Percentiles rank a stretch among this genome's conserved stretches.
Evolutionary conservation across 352 stramenopile species (phyloP).

Genomic region (Phytophthora hybrid): DNA sequence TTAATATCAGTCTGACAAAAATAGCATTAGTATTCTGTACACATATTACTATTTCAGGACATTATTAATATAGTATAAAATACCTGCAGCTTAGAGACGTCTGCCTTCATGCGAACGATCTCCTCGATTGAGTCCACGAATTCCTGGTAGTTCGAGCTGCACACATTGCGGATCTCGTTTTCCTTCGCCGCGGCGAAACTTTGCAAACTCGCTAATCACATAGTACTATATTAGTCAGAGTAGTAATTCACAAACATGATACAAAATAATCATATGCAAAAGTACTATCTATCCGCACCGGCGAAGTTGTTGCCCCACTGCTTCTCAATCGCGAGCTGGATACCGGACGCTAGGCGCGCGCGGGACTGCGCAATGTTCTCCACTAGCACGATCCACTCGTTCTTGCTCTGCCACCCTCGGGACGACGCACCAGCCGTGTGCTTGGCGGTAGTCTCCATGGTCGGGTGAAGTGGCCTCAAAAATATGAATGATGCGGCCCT

Average conservation of each 20-base stretch:
- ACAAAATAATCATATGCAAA: conserved; percentile 3
- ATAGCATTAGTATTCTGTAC: conserved; percentile 3
- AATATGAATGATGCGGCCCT: conserved; percentile 7
- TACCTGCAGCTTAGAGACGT: conserved; percentile 76
- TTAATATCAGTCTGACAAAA: conserved; percentile 63
- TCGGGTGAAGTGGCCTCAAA: not conserved
- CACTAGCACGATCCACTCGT: conserved; percentile 77
- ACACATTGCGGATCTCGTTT: conserved; percentile 79
- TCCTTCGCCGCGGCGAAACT: conserved; percentile 70
- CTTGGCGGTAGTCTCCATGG: conserved; percentile 19
- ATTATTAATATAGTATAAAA: not conserved
- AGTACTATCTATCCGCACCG: conserved; percentile 38
- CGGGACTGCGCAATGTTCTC: conserved; percentile 87
- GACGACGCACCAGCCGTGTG: not conserved
- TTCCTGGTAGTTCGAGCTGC: conserved; percentile 81
- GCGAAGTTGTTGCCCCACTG: conserved; percentile 84
- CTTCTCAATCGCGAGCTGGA: conserved; percentile 84
- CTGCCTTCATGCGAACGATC: conserved; percentile 82
- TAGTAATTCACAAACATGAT: not conserved
- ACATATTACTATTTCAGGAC: not conserved
- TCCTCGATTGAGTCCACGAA: conserved; percentile 88
- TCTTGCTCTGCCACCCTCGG: conserved; percentile 72
- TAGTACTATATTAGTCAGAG: conserved; percentile 7
- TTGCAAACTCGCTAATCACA: conserved; percentile 56
- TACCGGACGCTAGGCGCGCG: conserved; percentile 69